Conservation (phyloP, 768 basidiomycete genomes). For the Phanerochaete carnosa region DNA sequence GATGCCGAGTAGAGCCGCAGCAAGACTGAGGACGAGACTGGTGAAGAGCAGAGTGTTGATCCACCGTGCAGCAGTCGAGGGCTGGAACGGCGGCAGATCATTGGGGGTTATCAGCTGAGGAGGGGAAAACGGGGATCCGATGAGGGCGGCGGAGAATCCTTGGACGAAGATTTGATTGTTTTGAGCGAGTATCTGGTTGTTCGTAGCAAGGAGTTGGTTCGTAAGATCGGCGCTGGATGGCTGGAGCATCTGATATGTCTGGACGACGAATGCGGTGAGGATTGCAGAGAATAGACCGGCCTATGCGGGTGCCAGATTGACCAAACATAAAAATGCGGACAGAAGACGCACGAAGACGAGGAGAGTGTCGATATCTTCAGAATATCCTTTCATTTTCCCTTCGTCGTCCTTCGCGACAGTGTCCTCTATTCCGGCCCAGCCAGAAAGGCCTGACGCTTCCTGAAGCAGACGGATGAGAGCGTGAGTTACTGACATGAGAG, state of each 20-base stretch:
- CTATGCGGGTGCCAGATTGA: too few relatives aligned
- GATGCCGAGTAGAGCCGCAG: constrained; percentile 23
- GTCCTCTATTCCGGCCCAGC: too few relatives aligned
- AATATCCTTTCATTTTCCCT: too few relatives aligned
- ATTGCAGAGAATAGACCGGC: constrained; percentile 26
- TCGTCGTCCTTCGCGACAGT: too few relatives aligned
- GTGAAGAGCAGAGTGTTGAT: constrained; percentile 25
- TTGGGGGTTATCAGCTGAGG: background rate
- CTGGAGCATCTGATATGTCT: constrained; percentile 16
- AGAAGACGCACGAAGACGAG: too few relatives aligned
- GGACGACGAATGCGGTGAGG: constrained; percentile 19
- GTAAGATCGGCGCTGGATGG: background rate
- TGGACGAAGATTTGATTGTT: too few relatives aligned
- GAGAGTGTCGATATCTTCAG: too few relatives aligned
- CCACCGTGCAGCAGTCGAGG: background rate
- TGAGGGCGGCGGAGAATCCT: background rate
- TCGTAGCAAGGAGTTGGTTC: background rate
- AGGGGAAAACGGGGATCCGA: constrained; percentile 6
- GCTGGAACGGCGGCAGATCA: background rate
- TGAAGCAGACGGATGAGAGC: too few relatives aligned
- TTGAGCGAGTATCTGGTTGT: too few relatives aligned
- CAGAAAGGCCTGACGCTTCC: too few relatives aligned
- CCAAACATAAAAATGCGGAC: too few relatives aligned
- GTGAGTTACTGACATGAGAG: too few relatives aligned
- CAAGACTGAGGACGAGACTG: constrained; percentile 21